A percentile compares a stretch with the other conserved stretches of the same genome.
Conservation (phyloP, 768 basidiomycete species). For the Suillus paluster region DNA sequence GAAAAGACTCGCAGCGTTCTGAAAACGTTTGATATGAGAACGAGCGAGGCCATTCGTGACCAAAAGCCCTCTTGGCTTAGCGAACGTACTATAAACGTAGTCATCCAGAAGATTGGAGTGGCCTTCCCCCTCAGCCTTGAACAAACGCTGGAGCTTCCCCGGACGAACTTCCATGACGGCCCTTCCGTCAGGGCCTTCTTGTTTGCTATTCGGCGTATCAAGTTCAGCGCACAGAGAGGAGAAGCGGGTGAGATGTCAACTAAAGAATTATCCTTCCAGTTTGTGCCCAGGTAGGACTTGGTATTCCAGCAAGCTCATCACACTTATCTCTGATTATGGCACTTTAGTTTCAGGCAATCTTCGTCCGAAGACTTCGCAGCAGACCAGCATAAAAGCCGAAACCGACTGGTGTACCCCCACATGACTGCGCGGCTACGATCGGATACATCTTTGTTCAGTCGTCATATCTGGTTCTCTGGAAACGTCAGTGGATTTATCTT, state of each 20-base stretch:
- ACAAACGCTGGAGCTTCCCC: slow-evolving; percentile 55
- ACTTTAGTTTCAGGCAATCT: slow-evolving; percentile 76
- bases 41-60: slow-evolving; percentile 26
- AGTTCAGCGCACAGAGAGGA: slow-evolving; percentile 73
- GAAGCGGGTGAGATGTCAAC: slow-evolving; percentile 81
- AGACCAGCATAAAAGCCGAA: slow-evolving; percentile 67
- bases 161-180: slow-evolving; percentile 42
- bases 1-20: slow-evolving; percentile 77
- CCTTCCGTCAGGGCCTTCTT: slow-evolving; percentile 77
- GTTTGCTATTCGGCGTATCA: slow-evolving; percentile 77
- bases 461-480: slow-evolving; percentile 64
- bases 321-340: not conserved
- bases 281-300: slow-evolving; percentile 67
- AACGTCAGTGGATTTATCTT: slow-evolving; percentile 84
- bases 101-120: slow-evolving; percentile 75
- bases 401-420: slow-evolving; percentile 77
- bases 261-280: slow-evolving; percentile 80
- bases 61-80: slow-evolving; percentile 56
- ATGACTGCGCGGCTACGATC: slow-evolving; percentile 78
- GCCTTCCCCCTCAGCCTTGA: slow-evolving; percentile 84
- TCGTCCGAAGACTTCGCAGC: slow-evolving; percentile 70
- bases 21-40: slow-evolving; percentile 70
- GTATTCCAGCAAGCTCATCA: not conserved
- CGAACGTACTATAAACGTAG: slow-evolving; percentile 56
- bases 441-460: slow-evolving; percentile 48